Evolutionary conservation across 2,329 filamentous ascomycete genomes (phyloP).

Genomic region (Tolypocladium sp.): DNA sequence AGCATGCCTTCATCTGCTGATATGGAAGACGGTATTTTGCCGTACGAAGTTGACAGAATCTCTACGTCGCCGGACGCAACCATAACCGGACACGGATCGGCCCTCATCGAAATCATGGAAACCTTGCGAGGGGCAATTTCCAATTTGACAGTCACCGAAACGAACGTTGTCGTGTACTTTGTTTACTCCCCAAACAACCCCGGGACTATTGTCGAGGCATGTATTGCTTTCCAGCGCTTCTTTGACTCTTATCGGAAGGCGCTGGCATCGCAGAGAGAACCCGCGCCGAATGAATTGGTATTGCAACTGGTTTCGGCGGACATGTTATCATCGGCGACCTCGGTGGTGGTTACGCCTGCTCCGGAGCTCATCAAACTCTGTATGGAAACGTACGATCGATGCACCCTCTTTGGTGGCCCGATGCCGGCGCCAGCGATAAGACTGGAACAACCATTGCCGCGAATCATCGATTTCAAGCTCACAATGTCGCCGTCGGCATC

Average conservation of each 20-base stretch:
- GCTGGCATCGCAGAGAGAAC: conserved; percentile 29
- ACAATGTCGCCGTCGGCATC: conserved; percentile 59
- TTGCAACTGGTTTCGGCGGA: conserved; percentile 66
- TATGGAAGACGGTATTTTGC: conserved; percentile 35
- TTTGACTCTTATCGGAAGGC: conserved; percentile 49
- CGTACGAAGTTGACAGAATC: conserved; percentile 39
- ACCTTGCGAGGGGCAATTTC: conserved; percentile 37
- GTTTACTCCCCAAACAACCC: conserved; percentile 58
- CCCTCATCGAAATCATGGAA: conserved; percentile 38
- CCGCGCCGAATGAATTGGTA: conserved; percentile 55
- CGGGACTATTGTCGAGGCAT: conserved; percentile 58
- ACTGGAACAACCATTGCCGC: conserved; percentile 60
- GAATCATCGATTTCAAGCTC: conserved; percentile 68
- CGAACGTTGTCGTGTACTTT: conserved; percentile 68
- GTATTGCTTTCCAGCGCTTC: conserved; percentile 63
- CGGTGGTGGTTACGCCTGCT: conserved; percentile 53
- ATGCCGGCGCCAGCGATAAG: conserved; percentile 62
- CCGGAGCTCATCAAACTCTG: conserved; percentile 53
- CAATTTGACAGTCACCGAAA: conserved; percentile 30
- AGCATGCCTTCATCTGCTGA: conserved; percentile 32
- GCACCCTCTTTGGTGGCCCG: conserved; percentile 46
- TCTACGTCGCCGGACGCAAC: conserved; percentile 30
- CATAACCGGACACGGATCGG: conserved; percentile 32
- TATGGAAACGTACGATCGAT: conserved; percentile 71
- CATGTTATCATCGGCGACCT: conserved; percentile 54